Evolutionary conservation across 2,329 filamentous ascomycete species (phyloP).

Genomic region (Amylocarpus encephaloides): DNA sequence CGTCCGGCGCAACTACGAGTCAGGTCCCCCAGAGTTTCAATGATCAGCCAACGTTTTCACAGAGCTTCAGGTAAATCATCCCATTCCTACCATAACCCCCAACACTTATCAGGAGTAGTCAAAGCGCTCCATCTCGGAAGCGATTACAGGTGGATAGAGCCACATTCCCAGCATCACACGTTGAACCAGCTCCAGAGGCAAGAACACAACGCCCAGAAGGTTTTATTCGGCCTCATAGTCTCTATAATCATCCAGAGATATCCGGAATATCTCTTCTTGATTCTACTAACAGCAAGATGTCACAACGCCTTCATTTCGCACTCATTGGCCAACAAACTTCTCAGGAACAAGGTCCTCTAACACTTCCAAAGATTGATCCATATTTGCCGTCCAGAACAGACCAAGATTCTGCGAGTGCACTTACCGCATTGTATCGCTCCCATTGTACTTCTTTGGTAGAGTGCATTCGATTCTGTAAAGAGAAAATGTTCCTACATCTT

Average conservation of each 20-base stretch:
- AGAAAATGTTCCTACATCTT: constrained; percentile 92
- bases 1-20: constrained; percentile 36
- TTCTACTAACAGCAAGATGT: constrained; percentile 51
- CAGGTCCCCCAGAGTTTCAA: constrained; percentile 43
- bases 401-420: constrained; percentile 74
- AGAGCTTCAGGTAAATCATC: constrained; percentile 44
- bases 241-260: constrained; percentile 55
- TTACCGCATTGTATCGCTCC: constrained; percentile 83
- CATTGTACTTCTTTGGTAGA: constrained; percentile 95
- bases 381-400: constrained; percentile 81
- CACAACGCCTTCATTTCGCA: constrained; percentile 54
- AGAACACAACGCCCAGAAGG: constrained; percentile 26
- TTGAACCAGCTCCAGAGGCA: constrained; percentile 31
- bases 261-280: constrained; percentile 52
- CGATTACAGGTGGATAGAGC: constrained; percentile 32
- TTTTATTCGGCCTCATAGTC: constrained; percentile 39
- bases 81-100: not conserved
- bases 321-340: constrained; percentile 48
- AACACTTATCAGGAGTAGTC: constrained; percentile 19
- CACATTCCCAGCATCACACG: constrained; percentile 36
- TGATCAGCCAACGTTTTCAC: constrained; percentile 42
- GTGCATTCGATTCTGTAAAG: constrained; percentile 90
- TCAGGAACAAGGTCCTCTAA: constrained; percentile 62
- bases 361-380: constrained; percentile 76
- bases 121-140: constrained; percentile 25